Conservation (phyloP, 176 grass and related monocot genomes). For the Phoenix dactylifera region DNA sequence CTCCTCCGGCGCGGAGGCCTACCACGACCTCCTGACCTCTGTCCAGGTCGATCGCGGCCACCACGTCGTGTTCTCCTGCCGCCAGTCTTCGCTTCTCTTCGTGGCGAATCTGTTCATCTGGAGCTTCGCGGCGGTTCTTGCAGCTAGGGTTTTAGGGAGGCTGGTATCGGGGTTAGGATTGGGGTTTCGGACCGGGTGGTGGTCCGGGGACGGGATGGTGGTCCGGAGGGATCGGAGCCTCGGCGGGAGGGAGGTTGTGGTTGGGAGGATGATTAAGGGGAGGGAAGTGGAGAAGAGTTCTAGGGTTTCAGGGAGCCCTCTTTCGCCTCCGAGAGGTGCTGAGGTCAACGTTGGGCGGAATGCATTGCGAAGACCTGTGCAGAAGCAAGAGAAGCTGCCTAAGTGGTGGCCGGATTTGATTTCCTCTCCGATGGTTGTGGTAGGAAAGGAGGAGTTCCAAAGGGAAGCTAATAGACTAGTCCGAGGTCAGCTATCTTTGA, state of each 20-base stretch:
- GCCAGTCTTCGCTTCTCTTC: conserved; percentile 47
- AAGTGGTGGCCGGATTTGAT: conserved; percentile 47
- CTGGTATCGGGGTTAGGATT: neutral
- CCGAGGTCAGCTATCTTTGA: conserved; percentile 31
- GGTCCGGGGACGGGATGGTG: conserved; percentile 3
- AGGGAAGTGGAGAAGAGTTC: conserved; percentile 2
- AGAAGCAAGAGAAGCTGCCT: conserved; percentile 20
- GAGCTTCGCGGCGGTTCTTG: conserved; percentile 29
- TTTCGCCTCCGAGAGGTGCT: conserved; percentile 14
- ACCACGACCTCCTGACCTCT: conserved; percentile 40
- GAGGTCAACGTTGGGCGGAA: neutral
- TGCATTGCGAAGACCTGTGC: neutral
- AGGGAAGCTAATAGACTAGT: conserved; percentile 46
- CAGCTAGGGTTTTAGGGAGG: conserved; percentile 28
- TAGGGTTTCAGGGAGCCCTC: conserved; percentile 18
- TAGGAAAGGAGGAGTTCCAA: conserved; percentile 19
- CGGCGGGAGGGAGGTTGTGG: conserved; percentile 62
- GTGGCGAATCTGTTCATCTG: conserved; percentile 31
- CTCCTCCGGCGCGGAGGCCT: conserved; percentile 36
- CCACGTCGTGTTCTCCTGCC: conserved; percentile 55
- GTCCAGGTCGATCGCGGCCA: conserved; percentile 37
- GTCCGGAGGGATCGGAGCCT: conserved; percentile 58
- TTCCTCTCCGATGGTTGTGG: conserved; percentile 2
- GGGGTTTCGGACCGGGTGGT: conserved; percentile 17
- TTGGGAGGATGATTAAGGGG: conserved; percentile 15